Percentiles rank a stretch among this genome's conserved stretches.
These are phyloP conservation scores for Penicillium steckii DNA, from an alignment of 495 filamentous ascomycete species.

Conservation along the genomic window DNA sequence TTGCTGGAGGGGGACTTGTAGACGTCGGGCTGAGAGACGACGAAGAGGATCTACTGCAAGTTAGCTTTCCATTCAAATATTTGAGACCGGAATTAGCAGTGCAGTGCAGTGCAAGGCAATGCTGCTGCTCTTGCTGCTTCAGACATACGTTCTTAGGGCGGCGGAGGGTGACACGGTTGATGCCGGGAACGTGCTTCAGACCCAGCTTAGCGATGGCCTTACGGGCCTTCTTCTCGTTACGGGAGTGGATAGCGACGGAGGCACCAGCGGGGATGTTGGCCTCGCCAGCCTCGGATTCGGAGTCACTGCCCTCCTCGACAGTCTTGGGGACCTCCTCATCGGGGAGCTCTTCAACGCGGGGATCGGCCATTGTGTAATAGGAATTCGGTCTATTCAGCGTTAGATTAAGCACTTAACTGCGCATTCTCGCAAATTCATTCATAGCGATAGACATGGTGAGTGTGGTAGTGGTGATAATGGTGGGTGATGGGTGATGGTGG, in stretches of 20 bases:
- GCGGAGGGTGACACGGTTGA: slow-evolving; percentile 95
- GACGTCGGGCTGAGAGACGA: slow-evolving; percentile 98
- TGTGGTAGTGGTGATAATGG: slow-evolving; percentile 4
- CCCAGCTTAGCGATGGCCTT: slow-evolving; percentile 98
- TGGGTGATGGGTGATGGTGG: neutral
- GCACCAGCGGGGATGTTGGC: slow-evolving; percentile 81
- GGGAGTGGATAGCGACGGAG: slow-evolving; percentile 86
- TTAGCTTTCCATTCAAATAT: too few species aligned
- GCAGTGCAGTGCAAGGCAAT: too few species aligned
- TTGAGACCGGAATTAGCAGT: too few species aligned
- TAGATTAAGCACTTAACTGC: too few species aligned
- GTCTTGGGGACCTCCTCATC: slow-evolving; percentile 79
- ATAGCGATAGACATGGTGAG: neutral
- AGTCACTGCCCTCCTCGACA: slow-evolving; percentile 76
- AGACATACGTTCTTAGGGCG: slow-evolving; percentile 91
- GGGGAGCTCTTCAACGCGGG: slow-evolving; percentile 94
- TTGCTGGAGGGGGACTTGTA: slow-evolving; percentile 98
- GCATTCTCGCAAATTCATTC: too few species aligned
- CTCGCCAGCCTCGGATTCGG: slow-evolving; percentile 72
- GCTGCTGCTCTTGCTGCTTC: too few species aligned
- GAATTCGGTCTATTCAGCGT: neutral
- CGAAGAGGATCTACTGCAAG: slow-evolving; percentile 82
- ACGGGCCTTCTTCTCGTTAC: slow-evolving; percentile 99
- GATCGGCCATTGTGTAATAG: slow-evolving; percentile 81
- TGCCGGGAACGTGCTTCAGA: slow-evolving; percentile 92